Evolutionary conservation across 176 grass and related monocot species (phyloP), one percentile per base, ranked within the genome.

Genomic region (Bromus sterilis): DNA sequence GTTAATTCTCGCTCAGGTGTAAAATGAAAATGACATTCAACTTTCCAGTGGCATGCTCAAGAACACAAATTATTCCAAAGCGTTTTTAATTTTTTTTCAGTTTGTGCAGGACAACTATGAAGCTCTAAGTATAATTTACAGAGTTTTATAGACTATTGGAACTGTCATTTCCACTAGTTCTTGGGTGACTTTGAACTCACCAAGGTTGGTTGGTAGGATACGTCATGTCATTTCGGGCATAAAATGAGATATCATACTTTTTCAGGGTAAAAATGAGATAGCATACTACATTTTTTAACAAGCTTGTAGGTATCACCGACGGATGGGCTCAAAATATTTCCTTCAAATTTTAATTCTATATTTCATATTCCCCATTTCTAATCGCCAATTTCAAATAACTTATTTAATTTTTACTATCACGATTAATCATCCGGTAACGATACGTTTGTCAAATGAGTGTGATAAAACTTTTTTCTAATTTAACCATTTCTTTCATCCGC

Each of bases 191-290:
- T 34, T 59, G 4, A 11, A 51, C 23, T 29, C 34, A 49, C 49
- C 4, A 67, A 30, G 46, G 21, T 74, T 88, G 81, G 68, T 68
- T 88, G 81, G 68, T 68, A 59, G 58, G 58, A n/a, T 84, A 33
- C 36, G 23, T 46, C 30, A 2, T 46, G 71, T 76, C 60, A 3
- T 31, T 59, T 7, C n/a, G n/a, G n/a, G n/a, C n/a, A n/a, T n/a
- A n/a, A n/a, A n/a, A n/a, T n/a, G n/a, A n/a, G n/a, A n/a, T n/a
- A n/a, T 79, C 67, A 56, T 14, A 12, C 29, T n/a, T n/a, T n/a
- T n/a, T n/a, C n/a, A n/a, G n/a, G n/a, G 23, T 4, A 66, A 64
- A 35, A 66, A 36, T 21, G 15, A n/a, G 20, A 35, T 21, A n/a
- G n/a, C n/a, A n/a, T n/a, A n/a, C n/a, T n/a, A n/a, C n/a, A n/a